Evolutionary conservation across 345 rosid species (phyloP).

Genomic region (Euphorbia peplus): DNA sequence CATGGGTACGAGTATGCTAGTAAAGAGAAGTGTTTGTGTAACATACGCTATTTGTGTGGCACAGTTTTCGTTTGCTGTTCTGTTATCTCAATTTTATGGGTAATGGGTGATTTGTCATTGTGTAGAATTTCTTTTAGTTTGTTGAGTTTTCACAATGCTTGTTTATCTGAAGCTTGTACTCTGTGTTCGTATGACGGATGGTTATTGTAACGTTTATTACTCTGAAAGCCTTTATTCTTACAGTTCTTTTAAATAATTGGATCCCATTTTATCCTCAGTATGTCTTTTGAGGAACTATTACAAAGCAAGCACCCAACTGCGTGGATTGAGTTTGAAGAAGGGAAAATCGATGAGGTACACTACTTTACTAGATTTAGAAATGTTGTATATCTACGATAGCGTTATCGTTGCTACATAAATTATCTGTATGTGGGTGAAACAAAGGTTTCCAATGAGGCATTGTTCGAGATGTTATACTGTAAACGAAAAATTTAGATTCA

Average conservation of each 20-base stretch:
- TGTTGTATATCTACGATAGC: too few species aligned
- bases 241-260: conserved; percentile 16
- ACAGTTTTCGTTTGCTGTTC: not conserved
- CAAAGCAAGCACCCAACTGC: conserved; percentile 81
- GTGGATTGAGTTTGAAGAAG: conserved; percentile 91
- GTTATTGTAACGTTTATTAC: not conserved
- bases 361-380: not conserved
- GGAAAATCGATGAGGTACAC: conserved; percentile 70
- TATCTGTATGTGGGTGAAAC: not conserved
- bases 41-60: not conserved
- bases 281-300: conserved; percentile 71
- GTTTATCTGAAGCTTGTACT: not conserved
- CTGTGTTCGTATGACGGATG: not conserved
- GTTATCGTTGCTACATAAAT: not conserved
- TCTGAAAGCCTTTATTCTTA: not conserved
- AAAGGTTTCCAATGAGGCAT: not conserved
- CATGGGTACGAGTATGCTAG: too few species aligned
- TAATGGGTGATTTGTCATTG: too few species aligned
- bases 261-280: conserved; percentile 44
- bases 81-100: not conserved
- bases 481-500: not conserved
- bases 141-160: not conserved
- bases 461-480: not conserved
- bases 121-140: too few species aligned
- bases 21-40: too few species aligned